Conservation (phyloP, 768 basidiomycete genomes). For the Pulveroboletus sp. region DNA sequence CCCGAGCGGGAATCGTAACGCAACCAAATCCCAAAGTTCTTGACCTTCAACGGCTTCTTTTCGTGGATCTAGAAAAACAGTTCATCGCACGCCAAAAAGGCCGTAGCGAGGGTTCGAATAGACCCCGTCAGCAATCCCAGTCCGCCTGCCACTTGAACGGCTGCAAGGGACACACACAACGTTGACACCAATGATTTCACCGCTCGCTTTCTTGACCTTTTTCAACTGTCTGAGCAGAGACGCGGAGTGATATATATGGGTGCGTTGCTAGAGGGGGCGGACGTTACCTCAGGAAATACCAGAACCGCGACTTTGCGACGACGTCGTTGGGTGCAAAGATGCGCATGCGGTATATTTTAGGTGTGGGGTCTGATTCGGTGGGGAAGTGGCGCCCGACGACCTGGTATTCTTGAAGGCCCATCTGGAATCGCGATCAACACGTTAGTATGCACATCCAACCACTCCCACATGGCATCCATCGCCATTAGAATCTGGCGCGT, state of each 20-base stretch:
- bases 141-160: slow-evolving; percentile 89
- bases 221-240: slow-evolving; percentile 76
- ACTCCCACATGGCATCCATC: slow-evolving; percentile 30
- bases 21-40: slow-evolving; percentile 99
- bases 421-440: slow-evolving; percentile 33
- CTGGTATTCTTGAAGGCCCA: slow-evolving; percentile 89
- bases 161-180: slow-evolving; percentile 90
- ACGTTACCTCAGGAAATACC: slow-evolving; percentile 93
- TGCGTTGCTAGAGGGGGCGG: background rate
- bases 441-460: slow-evolving; percentile 20
- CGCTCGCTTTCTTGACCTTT: slow-evolving; percentile 99
- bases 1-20: slow-evolving; percentile 99
- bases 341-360: slow-evolving; percentile 99
- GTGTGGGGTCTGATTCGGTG: slow-evolving; percentile 85
- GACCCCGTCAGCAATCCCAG: too few species aligned
- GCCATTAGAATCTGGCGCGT: background rate
- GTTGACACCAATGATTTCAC: slow-evolving; percentile 98
- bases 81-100: slow-evolving; percentile 7
- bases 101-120: slow-evolving; percentile 11
- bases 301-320: slow-evolving; percentile 98
- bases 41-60: slow-evolving; percentile 96
- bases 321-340: slow-evolving; percentile 99
- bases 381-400: slow-evolving; percentile 97
- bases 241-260: too few species aligned
- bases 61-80: slow-evolving; percentile 83